Evolutionary conservation across 2,329 filamentous ascomycete genomes (phyloP).

Genomic region (Plenodomus tracheiphilus): DNA sequence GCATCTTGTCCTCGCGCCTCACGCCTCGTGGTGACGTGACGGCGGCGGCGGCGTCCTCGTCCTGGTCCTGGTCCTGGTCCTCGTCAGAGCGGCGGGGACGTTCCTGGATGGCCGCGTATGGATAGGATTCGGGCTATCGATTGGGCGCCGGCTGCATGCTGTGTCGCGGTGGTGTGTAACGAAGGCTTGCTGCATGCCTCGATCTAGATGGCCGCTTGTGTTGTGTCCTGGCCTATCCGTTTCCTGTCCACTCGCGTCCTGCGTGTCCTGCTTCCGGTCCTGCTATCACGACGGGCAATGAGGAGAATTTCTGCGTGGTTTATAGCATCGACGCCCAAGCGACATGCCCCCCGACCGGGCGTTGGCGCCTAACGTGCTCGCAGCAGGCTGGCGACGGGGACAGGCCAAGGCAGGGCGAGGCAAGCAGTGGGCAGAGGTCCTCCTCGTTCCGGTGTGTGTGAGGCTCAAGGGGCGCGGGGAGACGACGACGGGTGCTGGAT

Average conservation of each 20-base stretch:
- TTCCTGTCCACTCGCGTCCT: conserved; percentile 4
- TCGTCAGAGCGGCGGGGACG: no score
- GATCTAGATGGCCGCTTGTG: conserved; percentile 13
- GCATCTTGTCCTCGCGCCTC: conserved; percentile 20
- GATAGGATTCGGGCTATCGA: conserved; percentile 33
- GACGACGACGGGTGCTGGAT: not conserved
- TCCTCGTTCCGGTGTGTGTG: not conserved
- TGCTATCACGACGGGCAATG: no score
- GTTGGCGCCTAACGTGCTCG: conserved; percentile 29
- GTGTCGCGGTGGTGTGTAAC: conserved; percentile 27
- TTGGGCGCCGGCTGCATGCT: conserved; percentile 39
- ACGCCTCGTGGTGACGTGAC: conserved; percentile 8
- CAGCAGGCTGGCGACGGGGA: not conserved
- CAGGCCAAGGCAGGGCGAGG: conserved; percentile 22
- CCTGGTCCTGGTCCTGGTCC: no score
- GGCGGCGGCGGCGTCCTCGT: conserved; percentile 5
- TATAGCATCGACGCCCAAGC: conserved; percentile 29
- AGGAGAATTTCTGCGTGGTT: conserved; percentile 6
- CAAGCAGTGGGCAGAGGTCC: conserved; percentile 24
- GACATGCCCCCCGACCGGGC: conserved; percentile 12
- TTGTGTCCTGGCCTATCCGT: no score
- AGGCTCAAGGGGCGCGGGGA: not conserved
- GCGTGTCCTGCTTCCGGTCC: no score
- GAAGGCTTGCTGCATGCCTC: conserved; percentile 36
- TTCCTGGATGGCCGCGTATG: conserved; percentile 10